phyloP scores from a whole-genome alignment of 2,329 filamentous ascomycete species.

The Colletotrichum musae region DNA sequence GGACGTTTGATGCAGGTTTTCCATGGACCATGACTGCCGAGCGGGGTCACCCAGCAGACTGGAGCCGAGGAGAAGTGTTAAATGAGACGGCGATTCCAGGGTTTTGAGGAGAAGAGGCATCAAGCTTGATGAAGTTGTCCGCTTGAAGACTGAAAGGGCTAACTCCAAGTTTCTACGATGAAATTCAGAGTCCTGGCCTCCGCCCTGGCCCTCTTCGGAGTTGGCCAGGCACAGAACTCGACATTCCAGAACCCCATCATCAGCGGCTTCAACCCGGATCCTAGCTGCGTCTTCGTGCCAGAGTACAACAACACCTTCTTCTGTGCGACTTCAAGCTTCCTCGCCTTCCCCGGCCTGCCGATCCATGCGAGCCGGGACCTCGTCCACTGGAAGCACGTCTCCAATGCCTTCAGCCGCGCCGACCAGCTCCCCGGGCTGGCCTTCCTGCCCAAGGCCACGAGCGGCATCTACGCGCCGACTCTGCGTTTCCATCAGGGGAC shows the following conservation, averaged over 20 bases:
- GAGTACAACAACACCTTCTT: conserved; percentile 62
- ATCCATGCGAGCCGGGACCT: conserved; percentile 68
- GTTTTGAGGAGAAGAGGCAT: background rate
- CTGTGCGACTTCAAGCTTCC: conserved; percentile 67
- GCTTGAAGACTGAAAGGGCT: too few species aligned
- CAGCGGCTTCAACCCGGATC: conserved; percentile 65
- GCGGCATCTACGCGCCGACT: conserved; percentile 64
- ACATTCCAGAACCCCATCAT: conserved; percentile 60
- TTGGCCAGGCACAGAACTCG: conserved; percentile 42
- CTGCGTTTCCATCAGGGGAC: conserved; percentile 57
- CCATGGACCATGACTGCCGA: background rate
- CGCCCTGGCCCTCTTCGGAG: background rate
- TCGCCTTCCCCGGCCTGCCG: conserved; percentile 66
- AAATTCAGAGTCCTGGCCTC: background rate
- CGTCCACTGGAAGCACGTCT: conserved; percentile 61
- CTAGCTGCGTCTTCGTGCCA: conserved; percentile 58
- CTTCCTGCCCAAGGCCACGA: conserved; percentile 48
- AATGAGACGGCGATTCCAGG: background rate
- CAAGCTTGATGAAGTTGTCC: too few species aligned
- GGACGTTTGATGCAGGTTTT: background rate
- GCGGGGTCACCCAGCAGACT: background rate
- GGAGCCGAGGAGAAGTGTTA: background rate
- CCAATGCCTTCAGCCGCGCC: conserved; percentile 57
- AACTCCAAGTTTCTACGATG: background rate
- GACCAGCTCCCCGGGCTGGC: conserved; percentile 56